Base-by-base conservation (phyloP, 108 stramenopile genomes). In the Pseudonitzschia delicatissima region DNA sequence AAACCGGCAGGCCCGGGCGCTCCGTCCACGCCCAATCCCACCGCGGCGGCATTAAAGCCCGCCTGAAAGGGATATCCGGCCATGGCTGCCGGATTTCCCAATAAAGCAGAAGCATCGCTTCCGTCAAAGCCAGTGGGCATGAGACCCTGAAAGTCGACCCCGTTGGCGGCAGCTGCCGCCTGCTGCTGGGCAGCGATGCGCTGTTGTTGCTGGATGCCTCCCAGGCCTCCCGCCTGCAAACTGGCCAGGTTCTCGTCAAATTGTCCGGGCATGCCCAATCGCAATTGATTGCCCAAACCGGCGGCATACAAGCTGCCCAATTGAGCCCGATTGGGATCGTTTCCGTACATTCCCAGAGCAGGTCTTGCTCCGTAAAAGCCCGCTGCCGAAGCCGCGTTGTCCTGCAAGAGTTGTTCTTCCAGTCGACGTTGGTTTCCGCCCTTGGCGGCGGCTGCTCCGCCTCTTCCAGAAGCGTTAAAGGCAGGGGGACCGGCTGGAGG, bases 71-170 rank as follows among this genome's bases (percentile, higher is more conserved):
- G 50, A 5, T 51, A 51, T 18, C 50, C 50, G 25, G 26, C 50
- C 50, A 51, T 28, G 2, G 50, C 50, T 8, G 26, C 50, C 11
- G 50, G 50, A 51, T 51, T 51, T 28, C 50, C 50, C 4, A 51
- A 23, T 23, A 51, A 25, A 28, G 50, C 50, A 6, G 50, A 51
- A 4, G 50, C 26, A 51, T 51, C 50, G 11, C 12, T 25, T 25
- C 50, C 50, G 4, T 51, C 50, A 28, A 51, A 51, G 27, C 50
- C 50, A 26, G 28, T 51, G 27, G 50, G 50, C 50, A 51, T 51
- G 21, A 51, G 25, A 23, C 50, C 50, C 11, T 51, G 50, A 23
- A 51, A 51, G 50, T 51, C 50, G 4, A 12, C 50, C 25, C 50
- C 50, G 11, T 23, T 23, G 3, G 26, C 50, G 4, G 50, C 42